Conservation (phyloP, 768 basidiomycete species). For the Mrakia frigida region DNA sequence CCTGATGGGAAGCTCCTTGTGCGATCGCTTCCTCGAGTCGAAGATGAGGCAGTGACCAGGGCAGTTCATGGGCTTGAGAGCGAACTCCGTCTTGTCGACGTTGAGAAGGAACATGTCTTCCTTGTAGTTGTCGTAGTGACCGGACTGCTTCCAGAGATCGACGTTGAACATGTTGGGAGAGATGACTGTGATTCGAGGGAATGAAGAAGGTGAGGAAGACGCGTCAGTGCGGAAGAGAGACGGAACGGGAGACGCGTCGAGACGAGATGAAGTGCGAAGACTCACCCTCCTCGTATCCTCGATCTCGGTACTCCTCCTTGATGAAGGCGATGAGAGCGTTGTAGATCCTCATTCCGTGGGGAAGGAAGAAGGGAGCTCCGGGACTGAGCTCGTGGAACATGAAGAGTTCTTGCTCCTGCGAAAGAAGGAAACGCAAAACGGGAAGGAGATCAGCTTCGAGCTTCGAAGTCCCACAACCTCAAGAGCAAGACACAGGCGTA, state of each 20-base stretch:
- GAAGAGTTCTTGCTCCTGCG: conserved; percentile 88
- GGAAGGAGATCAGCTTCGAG: background rate
- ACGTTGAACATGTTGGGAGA: conserved; percentile 96
- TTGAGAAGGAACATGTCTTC: conserved; percentile 96
- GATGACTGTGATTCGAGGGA: conserved; percentile 57
- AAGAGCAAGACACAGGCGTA: conserved; percentile 76
- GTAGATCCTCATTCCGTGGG: conserved; percentile 94
- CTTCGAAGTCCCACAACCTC: conserved; percentile 39
- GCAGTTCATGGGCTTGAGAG: conserved; percentile 98
- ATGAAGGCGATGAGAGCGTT: conserved; percentile 86
- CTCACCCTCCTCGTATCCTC: conserved; percentile 86
- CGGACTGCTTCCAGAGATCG: conserved; percentile 96
- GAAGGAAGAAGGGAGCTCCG: conserved; percentile 92
- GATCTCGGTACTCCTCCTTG: conserved; percentile 91
- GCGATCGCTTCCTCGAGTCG: conserved; percentile 84
- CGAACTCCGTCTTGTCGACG: conserved; percentile 94
- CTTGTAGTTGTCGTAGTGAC: conserved; percentile 96
- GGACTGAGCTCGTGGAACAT: conserved; percentile 97
- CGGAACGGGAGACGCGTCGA: conserved; percentile 32
- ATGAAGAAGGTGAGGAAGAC: background rate
- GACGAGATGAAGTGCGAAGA: too few species aligned
- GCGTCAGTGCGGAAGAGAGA: background rate
- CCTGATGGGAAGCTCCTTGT: conserved; percentile 90
- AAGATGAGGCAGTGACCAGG: conserved; percentile 94
- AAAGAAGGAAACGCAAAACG: background rate